Percentiles rank a stretch among this genome's conserved stretches.
phyloP scores from a whole-genome alignment of 208 protist genomes.

The Acanthamoeba royreba region DNA sequence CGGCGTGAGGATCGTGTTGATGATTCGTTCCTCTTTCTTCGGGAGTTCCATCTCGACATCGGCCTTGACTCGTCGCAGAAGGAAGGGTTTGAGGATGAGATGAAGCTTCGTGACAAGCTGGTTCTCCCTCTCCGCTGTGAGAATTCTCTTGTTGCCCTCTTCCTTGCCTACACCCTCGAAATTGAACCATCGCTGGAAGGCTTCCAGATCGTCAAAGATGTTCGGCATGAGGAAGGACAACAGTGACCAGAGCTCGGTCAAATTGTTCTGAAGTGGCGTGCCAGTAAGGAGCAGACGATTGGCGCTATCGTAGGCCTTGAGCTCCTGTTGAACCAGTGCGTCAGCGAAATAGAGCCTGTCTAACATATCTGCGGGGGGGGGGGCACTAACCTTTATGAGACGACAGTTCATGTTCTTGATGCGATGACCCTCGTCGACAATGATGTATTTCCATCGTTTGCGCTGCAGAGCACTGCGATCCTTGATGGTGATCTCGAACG shows the following conservation, averaged over 20 bases:
- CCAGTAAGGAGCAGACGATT: constrained; percentile 90
- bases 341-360: too few species aligned
- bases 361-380: too few species aligned
- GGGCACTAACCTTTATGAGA: too few species aligned
- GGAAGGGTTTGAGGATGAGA: constrained; percentile 94
- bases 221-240: constrained; percentile 96
- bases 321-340: too few species aligned
- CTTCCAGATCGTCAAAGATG: constrained; percentile 87
- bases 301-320: constrained; percentile 49
- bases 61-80: constrained; percentile 96
- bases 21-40: constrained; percentile 92
- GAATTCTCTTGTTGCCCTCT: constrained; percentile 46
- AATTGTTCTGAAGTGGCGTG: constrained; percentile 97
- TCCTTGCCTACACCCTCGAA: background rate
- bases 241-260: constrained; percentile 97
- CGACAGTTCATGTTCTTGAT: constrained; percentile 89
- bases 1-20: constrained; percentile 88
- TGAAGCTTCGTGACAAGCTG: constrained; percentile 81
- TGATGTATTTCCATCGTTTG: constrained; percentile 85
- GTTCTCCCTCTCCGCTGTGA: constrained; percentile 73
- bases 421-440: constrained; percentile 98
- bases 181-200: constrained; percentile 91
- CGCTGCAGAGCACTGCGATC: constrained; percentile 89
- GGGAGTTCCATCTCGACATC: constrained; percentile 96
- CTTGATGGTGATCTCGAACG: constrained; percentile 94